Base-by-base conservation (phyloP, 306 rosid genomes). In the Sphenostylis stenocarpa region DNA sequence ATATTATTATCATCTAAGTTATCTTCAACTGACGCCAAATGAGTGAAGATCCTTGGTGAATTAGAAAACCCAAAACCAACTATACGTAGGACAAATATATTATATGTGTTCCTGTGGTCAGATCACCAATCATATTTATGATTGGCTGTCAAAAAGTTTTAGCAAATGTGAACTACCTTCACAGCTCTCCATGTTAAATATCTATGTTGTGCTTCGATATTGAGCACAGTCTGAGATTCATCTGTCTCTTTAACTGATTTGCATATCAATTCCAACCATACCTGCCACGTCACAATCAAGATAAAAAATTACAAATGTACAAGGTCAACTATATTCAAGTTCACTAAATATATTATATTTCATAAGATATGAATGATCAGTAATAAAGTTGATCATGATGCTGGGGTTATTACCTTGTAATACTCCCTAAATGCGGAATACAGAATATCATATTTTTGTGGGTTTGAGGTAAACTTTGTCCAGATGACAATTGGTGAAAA, bases 401-500 rank as follows among this genome's bases (percentile, higher is more conserved):
- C 31, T 64, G 71, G 15, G 36, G 28, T 65, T 55, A 34, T 57
- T 84, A 94, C 98, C 96, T 89, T 86, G 95, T 91, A 94, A 82
- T 90, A 94, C 78, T 94, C 98, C 86, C 58, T 64, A 73, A 94
- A 91, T 44, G 97, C 98, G 4, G 97, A 81, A 81, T 81, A 87
- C 63, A 94, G 80, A 53, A 80, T 52, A 52, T 91, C 93, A 66
- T 87, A 85, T 2, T 84, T 89, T 55, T 83, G 33, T 41, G 83
- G 77, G 67, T 84, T 92, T 34, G 97, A 86, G 11, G 91, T 45
- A 81, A 92, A 90, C 88, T 72, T 94, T 61, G 97, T 87, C 98
- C 98, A 94, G 83, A 94, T 89, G 84, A 94, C 97, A 80, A 94
- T 92, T 9, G 98, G 96, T 4, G 98, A 94, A 86, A 94, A 91